Conservation (phyloP, 257 asterid species). For the Solanum gandarillasii region DNA sequence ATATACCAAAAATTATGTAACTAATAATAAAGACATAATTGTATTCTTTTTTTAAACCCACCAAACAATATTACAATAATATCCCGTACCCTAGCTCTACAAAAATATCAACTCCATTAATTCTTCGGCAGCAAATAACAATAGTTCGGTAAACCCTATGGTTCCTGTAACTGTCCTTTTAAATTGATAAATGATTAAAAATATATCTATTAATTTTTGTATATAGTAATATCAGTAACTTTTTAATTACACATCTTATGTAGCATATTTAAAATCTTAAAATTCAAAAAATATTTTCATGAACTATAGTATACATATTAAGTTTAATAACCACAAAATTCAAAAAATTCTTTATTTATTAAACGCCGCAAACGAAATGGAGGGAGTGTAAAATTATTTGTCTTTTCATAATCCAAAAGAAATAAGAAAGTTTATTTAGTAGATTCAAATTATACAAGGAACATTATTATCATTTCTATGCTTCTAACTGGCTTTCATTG, state of each 20-base stretch:
- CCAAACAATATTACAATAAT: too few species aligned
- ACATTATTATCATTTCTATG: not conserved
- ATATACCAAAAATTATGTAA: too few species aligned
- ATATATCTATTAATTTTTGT: too few species aligned
- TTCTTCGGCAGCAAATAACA: not conserved
- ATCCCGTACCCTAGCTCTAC: not conserved
- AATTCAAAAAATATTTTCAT: too few species aligned
- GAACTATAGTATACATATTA: too few species aligned
- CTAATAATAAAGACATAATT: not conserved
- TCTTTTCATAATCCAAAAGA: not conserved
- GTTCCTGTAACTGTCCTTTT: not conserved
- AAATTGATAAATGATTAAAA: too few species aligned
- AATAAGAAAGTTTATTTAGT: not conserved
- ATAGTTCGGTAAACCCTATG: not conserved
- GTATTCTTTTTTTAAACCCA: not conserved
- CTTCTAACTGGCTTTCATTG: not conserved
- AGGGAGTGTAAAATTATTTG: too few species aligned
- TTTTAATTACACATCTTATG: not conserved
- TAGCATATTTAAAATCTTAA: too few species aligned
- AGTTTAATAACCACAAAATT: too few species aligned
- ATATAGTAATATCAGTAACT: too few species aligned
- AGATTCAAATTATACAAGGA: not conserved
- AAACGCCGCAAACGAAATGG: too few species aligned
- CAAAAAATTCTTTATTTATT: too few species aligned
- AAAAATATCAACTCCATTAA: not conserved